phyloP scores from a whole-genome alignment of 805 yeast species.

The Tetrapisispora iriomotensis region DNA sequence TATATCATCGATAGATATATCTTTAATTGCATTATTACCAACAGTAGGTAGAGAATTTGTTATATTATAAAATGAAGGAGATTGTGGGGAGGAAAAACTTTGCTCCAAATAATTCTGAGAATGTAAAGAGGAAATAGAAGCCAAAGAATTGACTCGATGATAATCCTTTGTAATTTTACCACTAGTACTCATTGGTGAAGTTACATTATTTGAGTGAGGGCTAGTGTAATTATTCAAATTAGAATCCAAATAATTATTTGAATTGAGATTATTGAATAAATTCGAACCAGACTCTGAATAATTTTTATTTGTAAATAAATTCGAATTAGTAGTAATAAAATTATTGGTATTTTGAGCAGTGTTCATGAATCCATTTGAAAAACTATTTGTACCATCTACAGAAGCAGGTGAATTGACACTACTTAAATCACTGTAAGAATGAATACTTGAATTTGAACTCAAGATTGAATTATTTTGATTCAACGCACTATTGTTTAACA shows the following conservation, averaged over 20 bases:
- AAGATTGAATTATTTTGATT: too few species aligned
- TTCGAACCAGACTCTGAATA: conserved; percentile 10
- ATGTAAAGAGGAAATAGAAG: conserved; percentile 26
- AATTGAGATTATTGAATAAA: conserved; percentile 4
- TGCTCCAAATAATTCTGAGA: conserved; percentile 27
- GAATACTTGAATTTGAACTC: background rate
- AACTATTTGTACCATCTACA: background rate
- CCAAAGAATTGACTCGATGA: conserved; percentile 22
- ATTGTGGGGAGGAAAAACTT: conserved; percentile 21
- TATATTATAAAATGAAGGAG: conserved; percentile 16
- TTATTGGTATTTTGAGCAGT: conserved; percentile 1
- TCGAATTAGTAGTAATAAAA: background rate
- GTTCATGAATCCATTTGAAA: background rate
- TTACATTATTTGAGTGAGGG: background rate
- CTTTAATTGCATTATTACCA: too few species aligned
- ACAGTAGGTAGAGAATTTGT: too few species aligned
- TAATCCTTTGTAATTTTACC: conserved; percentile 26
- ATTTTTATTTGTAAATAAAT: background rate
- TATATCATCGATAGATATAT: too few species aligned
- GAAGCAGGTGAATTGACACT: conserved; percentile 2
- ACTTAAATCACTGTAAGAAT: conserved; percentile 3
- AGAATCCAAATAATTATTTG: conserved; percentile 14
- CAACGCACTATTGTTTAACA: background rate
- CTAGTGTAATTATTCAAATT: conserved; percentile 5
- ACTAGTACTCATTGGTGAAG: conserved; percentile 1